A percentile compares a stretch with the other conserved stretches of the same genome.
These are phyloP conservation scores for Linnemannia schmuckeri DNA, from an alignment of 192 early-diverging fungal genomes.

Conservation along the genomic window DNA sequence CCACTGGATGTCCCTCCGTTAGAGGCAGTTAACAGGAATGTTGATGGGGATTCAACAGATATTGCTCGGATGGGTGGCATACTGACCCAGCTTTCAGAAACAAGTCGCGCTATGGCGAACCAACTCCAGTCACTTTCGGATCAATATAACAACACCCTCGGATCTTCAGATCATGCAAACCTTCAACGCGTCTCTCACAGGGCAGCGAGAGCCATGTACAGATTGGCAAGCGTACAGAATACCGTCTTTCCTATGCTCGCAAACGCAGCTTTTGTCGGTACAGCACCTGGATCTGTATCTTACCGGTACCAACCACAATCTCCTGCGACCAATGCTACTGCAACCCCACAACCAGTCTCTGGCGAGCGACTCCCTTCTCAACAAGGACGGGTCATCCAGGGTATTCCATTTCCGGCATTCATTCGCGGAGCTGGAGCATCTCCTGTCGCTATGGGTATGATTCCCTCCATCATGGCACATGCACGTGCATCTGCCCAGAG, in stretches of 20 bases:
- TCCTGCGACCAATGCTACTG: neutral
- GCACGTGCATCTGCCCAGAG: conserved; percentile 29
- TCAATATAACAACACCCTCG: conserved; percentile 19
- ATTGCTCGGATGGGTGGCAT: conserved; percentile 37
- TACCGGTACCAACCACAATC: conserved; percentile 40
- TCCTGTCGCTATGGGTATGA: conserved; percentile 14
- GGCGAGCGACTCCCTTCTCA: neutral
- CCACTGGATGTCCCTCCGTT: conserved; percentile 36
- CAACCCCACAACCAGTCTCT: neutral
- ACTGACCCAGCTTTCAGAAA: conserved; percentile 38
- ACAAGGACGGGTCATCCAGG: neutral
- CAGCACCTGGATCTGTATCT: conserved; percentile 18
- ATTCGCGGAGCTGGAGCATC: neutral
- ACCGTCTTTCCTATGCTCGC: conserved; percentile 55
- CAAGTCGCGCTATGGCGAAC: conserved; percentile 40
- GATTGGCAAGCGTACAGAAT: conserved; percentile 54
- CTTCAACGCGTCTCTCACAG: conserved; percentile 35
- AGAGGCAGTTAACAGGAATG: conserved; percentile 24
- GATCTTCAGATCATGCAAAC: conserved; percentile 8
- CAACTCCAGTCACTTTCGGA: conserved; percentile 30
- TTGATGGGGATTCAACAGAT: conserved; percentile 50
- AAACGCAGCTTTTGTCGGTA: conserved; percentile 46
- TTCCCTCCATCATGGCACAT: conserved; percentile 41
- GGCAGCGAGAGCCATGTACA: conserved; percentile 49
- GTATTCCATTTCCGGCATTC: conserved; percentile 9